Percentiles rank a stretch among this genome's conserved stretches.
Conservation (phyloP, 2,329 filamentous ascomycete species). For the Fusarium sp. region DNA sequence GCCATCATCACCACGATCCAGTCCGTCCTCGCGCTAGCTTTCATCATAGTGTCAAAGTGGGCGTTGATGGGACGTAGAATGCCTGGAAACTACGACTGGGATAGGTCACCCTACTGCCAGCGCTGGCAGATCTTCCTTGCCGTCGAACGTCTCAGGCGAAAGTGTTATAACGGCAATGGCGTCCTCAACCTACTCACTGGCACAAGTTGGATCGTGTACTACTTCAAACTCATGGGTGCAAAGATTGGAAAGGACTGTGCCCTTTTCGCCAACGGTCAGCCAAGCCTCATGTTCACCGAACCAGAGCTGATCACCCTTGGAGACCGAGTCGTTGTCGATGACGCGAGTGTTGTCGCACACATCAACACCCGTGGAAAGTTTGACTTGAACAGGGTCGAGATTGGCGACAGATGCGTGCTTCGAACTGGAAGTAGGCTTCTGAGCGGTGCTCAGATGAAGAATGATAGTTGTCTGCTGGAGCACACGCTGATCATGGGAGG, state of each 20-base stretch:
- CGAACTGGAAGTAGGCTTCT: slow-evolving; percentile 13
- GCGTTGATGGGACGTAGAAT: slow-evolving; percentile 7
- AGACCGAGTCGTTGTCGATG: slow-evolving; percentile 4
- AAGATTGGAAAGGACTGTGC: slow-evolving; percentile 19
- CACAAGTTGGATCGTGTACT: slow-evolving; percentile 2
- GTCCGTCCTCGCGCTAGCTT: neutral
- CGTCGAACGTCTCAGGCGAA: slow-evolving; percentile 4
- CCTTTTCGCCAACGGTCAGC: neutral
- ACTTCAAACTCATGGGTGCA: slow-evolving; percentile 12
- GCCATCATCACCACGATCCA: neutral
- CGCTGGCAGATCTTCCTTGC: slow-evolving; percentile 26
- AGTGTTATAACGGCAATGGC: slow-evolving; percentile 4
- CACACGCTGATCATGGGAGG: slow-evolving; percentile 27
- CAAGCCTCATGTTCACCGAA: slow-evolving; percentile 16
- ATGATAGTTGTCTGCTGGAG: slow-evolving; percentile 16
- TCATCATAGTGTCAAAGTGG: slow-evolving; percentile 8
- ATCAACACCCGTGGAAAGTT: slow-evolving; percentile 26
- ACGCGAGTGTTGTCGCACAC: slow-evolving; percentile 21
- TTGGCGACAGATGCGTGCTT: slow-evolving; percentile 14
- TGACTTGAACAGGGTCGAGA: slow-evolving; percentile 11
- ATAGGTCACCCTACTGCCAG: slow-evolving; percentile 18
- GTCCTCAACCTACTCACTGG: neutral
- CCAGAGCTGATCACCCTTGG: slow-evolving; percentile 2
- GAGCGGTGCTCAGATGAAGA: slow-evolving; percentile 21
- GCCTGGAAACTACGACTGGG: slow-evolving; percentile 24